A percentile compares a stretch with the other conserved stretches of the same genome.
Evolutionary conservation across 139 green algal genomes (phyloP).

Genomic region (Coccomyxa sp.): DNA sequence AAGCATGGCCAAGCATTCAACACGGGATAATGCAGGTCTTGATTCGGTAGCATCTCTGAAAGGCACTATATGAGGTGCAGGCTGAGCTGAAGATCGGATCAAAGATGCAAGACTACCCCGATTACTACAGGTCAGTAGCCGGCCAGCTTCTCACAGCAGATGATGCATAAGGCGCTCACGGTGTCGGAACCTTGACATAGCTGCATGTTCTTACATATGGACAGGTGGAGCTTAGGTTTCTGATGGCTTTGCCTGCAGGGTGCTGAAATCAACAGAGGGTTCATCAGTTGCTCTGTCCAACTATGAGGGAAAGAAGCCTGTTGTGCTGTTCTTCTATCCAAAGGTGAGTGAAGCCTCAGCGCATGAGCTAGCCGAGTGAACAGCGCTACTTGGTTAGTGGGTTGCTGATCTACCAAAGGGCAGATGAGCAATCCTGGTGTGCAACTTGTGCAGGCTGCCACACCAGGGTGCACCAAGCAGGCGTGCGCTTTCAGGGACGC

Average conservation of each 20-base stretch:
- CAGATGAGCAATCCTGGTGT: too few species aligned
- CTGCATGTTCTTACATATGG: background rate
- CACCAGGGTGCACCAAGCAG: constrained; percentile 31
- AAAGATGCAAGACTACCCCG: constrained; percentile 36
- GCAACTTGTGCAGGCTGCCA: constrained; percentile 2
- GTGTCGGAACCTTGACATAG: background rate
- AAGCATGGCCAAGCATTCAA: too few species aligned
- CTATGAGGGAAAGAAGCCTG: constrained; percentile 15
- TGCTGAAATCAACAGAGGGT: constrained; percentile 25
- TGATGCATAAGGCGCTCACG: too few species aligned
- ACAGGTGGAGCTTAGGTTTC: background rate
- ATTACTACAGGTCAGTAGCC: constrained; percentile 33
- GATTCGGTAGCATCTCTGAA: too few species aligned
- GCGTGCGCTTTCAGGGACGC: constrained; percentile 63
- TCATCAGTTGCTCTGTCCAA: constrained; percentile 9
- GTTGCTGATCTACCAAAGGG: too few species aligned
- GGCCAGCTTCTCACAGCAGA: too few species aligned
- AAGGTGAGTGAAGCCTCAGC: background rate
- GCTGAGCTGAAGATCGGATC: constrained; percentile 42
- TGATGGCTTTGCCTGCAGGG: constrained; percentile 21
- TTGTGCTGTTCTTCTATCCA: constrained; percentile 26
- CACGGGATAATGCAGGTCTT: too few species aligned
- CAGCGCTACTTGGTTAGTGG: too few species aligned
- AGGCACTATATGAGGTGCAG: constrained; percentile 7
- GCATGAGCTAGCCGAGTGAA: too few species aligned